A percentile compares a stretch with the other conserved stretches of the same genome.
These are phyloP conservation scores for Lecanosticta acicola DNA, from an alignment of 2,329 filamentous ascomycete genomes.

Conservation along the genomic window DNA sequence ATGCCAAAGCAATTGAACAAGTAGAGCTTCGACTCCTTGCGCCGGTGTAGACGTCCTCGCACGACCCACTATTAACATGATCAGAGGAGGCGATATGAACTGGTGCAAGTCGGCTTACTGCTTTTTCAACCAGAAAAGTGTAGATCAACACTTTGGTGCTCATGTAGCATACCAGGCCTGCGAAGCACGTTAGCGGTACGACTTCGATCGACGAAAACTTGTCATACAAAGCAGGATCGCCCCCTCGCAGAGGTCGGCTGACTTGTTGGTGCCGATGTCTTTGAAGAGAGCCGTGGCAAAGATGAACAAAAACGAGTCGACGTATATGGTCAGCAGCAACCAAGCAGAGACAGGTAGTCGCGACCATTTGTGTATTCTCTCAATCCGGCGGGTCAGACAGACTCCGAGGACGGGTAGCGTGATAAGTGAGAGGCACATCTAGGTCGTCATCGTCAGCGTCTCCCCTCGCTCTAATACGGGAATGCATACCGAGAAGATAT, in stretches of 20 bases:
- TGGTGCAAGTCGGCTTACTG: slow-evolving; percentile 1
- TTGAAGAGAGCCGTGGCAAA: slow-evolving; percentile 11
- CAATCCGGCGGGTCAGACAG: slow-evolving; percentile 10
- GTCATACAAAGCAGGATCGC: slow-evolving; percentile 9
- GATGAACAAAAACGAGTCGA: slow-evolving; percentile 14
- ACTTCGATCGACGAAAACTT: background rate
- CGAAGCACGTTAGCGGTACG: background rate
- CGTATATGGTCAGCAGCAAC: slow-evolving; percentile 10
- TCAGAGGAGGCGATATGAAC: background rate
- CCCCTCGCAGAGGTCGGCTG: slow-evolving; percentile 8
- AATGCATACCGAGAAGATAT: slow-evolving; percentile 10
- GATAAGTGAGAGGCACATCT: slow-evolving; percentile 14
- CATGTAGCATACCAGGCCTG: slow-evolving; percentile 10
- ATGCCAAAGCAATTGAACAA: slow-evolving; percentile 17
- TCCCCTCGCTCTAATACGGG: background rate
- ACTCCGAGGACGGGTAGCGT: slow-evolving; percentile 13
- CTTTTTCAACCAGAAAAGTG: slow-evolving; percentile 12
- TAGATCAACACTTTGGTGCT: slow-evolving; percentile 15
- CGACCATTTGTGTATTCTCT: slow-evolving; percentile 12
- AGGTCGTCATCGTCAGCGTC: background rate
- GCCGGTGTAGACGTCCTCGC: slow-evolving; percentile 10
- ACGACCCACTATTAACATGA: slow-evolving; percentile 9
- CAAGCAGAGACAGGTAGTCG: slow-evolving; percentile 9
- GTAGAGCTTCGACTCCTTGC: slow-evolving; percentile 8
- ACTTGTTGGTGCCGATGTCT: slow-evolving; percentile 13